Conservation (phyloP, 495 filamentous ascomycete genomes). For the Pyrenula aspistea region DNA sequence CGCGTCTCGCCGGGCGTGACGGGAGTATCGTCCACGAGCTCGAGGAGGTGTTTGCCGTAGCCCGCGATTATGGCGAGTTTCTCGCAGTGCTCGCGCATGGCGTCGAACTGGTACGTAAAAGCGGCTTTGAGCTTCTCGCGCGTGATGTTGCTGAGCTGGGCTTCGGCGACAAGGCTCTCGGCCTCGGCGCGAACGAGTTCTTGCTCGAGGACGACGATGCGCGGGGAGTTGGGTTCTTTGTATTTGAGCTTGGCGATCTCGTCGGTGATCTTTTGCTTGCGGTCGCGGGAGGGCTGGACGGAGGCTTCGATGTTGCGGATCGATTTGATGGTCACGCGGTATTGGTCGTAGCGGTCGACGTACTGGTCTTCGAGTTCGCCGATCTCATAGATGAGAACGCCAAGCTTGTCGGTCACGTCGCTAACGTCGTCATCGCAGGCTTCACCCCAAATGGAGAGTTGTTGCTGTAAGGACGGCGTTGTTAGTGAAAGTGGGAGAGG, state of each 20-base stretch:
- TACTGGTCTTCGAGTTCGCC: constrained; percentile 97
- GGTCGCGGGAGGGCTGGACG: constrained; percentile 93
- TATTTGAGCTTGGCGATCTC: constrained; percentile 98
- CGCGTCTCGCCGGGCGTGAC: constrained; percentile 97
- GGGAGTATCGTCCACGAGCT: constrained; percentile 90
- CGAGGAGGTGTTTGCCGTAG: constrained; percentile 91
- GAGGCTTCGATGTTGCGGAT: constrained; percentile 98
- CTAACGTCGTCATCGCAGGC: constrained; percentile 94
- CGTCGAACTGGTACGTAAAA: constrained; percentile 97
- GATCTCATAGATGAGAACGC: constrained; percentile 94
- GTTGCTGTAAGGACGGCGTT: constrained; percentile 59
- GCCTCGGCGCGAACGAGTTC: constrained; percentile 97
- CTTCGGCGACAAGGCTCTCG: constrained; percentile 94
- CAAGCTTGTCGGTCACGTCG: constrained; percentile 97
- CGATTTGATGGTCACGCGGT: constrained; percentile 97
- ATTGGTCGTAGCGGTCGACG: constrained; percentile 97
- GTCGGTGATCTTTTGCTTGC: constrained; percentile 99
- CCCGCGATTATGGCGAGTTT: constrained; percentile 96
- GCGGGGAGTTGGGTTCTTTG: constrained; percentile 96
- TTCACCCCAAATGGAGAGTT: constrained; percentile 97
- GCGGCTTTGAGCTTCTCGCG: constrained; percentile 98
- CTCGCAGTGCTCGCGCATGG: constrained; percentile 93
- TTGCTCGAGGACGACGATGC: constrained; percentile 95
- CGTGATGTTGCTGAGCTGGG: constrained; percentile 96
- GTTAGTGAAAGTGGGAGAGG: constrained; percentile 12